Percentiles rank a stretch among this genome's conserved stretches.
Conservation (phyloP, 2,329 filamentous ascomycete species). For the Stenocarpella maydis region DNA sequence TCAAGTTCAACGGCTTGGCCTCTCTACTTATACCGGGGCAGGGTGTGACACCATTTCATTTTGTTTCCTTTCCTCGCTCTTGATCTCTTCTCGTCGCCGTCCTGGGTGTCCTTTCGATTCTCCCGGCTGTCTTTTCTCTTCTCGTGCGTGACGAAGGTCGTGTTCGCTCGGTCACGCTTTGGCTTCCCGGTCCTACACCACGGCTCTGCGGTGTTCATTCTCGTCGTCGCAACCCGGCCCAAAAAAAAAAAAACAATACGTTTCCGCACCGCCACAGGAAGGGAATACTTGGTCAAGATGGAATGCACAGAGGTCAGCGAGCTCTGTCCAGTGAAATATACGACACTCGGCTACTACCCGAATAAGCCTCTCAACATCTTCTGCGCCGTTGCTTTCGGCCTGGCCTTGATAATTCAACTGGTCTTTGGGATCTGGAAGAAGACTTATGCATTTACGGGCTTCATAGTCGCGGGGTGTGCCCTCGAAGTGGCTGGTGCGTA, state of each 20-base stretch:
- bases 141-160: neutral
- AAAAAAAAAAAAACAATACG: neutral
- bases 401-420: conserved; percentile 52
- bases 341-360: conserved; percentile 65
- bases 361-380: conserved; percentile 64
- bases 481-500: conserved; percentile 59
- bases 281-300: conserved; percentile 26
- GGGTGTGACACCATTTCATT: neutral
- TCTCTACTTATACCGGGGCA: neutral
- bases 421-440: conserved; percentile 56
- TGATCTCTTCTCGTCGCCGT: neutral
- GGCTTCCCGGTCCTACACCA: neutral
- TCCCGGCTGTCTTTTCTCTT: neutral
- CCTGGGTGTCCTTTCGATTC: neutral
- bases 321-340: conserved; percentile 59
- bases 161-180: neutral
- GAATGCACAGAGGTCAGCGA: conserved; percentile 50
- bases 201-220: too few relatives aligned
- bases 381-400: conserved; percentile 58
- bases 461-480: conserved; percentile 57
- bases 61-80: too few relatives aligned
- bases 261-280: neutral
- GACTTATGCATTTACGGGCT: conserved; percentile 63
- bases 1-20: neutral
- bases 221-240: neutral